Base-by-base conservation (phyloP, 768 basidiomycete genomes). In the Lepiota subincarnata region DNA sequence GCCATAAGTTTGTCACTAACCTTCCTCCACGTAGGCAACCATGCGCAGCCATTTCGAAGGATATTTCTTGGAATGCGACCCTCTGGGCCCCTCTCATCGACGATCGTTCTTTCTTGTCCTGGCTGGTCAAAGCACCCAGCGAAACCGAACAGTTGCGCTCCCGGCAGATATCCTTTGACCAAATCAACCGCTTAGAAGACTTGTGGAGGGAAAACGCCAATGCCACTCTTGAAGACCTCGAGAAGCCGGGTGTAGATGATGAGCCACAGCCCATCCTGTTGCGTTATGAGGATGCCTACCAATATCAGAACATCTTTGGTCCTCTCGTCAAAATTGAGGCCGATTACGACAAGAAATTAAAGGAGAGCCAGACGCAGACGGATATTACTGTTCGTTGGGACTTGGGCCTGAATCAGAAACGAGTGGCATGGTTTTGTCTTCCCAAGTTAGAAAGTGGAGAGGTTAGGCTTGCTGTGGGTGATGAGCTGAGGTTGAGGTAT, bases 281-380 rank as follows among this genome's bases (percentile, higher is more conserved):
- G 50, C 87, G 86, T 58, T 99, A 99, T 68, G 96, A 98, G 66
- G 97, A 99, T 68, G 97, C 97, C 41, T 99, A 98, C 65, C 97
- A 98, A 64, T 99, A 99, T 68, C 97, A 99, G 74, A 99, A 99
- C 66, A 98, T 99, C 52, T 96, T 98, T 63, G 97, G 97, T 4
- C 97, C 97, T 13, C 81, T 99, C 42, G 97, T 99, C 70, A 99
- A 99, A 75, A 98, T 99, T 61, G 97, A 99, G 66, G 97, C 97
- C 1, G 97, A 99, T 72, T 99, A 98, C 63, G 97, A 99, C 66
- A 98, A 98, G 73, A 82, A 87, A 50, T 79, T 98, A 63, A 99
- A 99, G 72, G 97, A 99, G 69, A 92, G 92, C 56, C 97, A 99
- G 73, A 98, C 97, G 0, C 96, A 99, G 73, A 97, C 91, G 4